A percentile compares a stretch with the other conserved stretches of the same genome.
Evolutionary conservation across 495 filamentous ascomycete species (phyloP).

Genomic region (Neurospora africana): DNA sequence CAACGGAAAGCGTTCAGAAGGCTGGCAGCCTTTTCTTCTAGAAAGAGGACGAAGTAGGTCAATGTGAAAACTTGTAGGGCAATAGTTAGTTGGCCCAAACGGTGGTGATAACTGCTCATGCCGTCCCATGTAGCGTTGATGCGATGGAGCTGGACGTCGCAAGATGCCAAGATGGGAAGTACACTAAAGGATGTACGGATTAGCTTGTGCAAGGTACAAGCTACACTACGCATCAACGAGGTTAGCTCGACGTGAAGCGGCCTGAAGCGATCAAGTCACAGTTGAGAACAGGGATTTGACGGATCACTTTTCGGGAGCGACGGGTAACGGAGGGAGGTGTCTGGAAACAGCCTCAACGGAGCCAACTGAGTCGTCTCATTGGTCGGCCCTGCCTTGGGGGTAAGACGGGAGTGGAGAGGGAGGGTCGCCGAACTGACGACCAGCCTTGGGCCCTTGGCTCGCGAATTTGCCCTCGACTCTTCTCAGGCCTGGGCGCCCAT

Average conservation of each 20-base stretch:
- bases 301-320: constrained; percentile 19
- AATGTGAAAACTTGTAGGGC: not conserved
- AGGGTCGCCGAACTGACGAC: not conserved
- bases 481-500: not conserved
- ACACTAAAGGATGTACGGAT: not conserved
- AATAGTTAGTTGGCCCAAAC: not conserved
- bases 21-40: not conserved
- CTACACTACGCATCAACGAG: not conserved
- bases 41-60: not conserved
- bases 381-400: constrained; percentile 16
- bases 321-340: constrained; percentile 15
- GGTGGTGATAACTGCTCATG: not conserved
- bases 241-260: constrained; percentile 15
- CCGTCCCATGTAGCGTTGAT: not conserved
- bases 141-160: not conserved
- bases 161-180: not conserved
- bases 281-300: constrained; percentile 19
- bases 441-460: not conserved
- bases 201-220: not conserved
- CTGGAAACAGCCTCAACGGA: constrained; percentile 21
- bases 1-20: not conserved
- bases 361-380: constrained; percentile 10
- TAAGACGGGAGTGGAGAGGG: constrained; percentile 3
- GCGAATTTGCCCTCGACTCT: not conserved
- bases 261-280: constrained; percentile 26